Base-by-base conservation (phyloP, 1,139 yeast species). In the Fermentozyma sake region DNA sequence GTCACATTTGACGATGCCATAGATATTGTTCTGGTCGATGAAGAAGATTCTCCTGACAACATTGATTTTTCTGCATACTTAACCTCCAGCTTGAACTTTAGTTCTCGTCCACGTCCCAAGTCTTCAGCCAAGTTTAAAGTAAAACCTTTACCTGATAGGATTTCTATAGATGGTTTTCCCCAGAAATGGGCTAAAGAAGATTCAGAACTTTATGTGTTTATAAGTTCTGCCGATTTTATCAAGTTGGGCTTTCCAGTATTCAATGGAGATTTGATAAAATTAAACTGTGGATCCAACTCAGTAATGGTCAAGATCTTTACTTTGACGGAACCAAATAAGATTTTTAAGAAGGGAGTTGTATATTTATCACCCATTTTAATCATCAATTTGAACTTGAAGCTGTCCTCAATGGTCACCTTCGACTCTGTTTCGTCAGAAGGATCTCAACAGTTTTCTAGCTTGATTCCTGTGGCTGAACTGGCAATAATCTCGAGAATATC, bases 291-390 rank as follows among this genome's bases (percentile, higher is more conserved):
- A 12, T 32, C 46, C n/a, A 32, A 36, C 5, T 38, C 33, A 10
- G 29, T 70, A n/a, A 39, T 62, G 14, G 65, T 79, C 5, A 64
- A 73, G 35, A 37, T 81, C 0, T 72, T 72, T 40, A 68, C 87
- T 1, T 72, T 78, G 34, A 67, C 75, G 2, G 91, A 81, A 41
- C 89, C 91, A 10, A 76, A 71, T 39, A 48, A 50, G 6, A 36
- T 54, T 1, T 72, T 66, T 34, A 37, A 53, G 5, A 26, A 47
- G 0, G 67, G 66, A 2, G 43, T 49, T 1, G 42, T 81, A 1
- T 74, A 76, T 42, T 28, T 81, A 1, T 79, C 94, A 1, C 95
- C 95, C 0, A 48, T 83, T 4, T 58, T 81, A n/a, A 48, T 69
- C 23, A 50, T 71, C 28, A 82, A 79, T 39, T 45, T 79, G 26